phyloP scores from a whole-genome alignment of 2,329 filamentous ascomycete species.

The Dothideomycetes sp. region DNA sequence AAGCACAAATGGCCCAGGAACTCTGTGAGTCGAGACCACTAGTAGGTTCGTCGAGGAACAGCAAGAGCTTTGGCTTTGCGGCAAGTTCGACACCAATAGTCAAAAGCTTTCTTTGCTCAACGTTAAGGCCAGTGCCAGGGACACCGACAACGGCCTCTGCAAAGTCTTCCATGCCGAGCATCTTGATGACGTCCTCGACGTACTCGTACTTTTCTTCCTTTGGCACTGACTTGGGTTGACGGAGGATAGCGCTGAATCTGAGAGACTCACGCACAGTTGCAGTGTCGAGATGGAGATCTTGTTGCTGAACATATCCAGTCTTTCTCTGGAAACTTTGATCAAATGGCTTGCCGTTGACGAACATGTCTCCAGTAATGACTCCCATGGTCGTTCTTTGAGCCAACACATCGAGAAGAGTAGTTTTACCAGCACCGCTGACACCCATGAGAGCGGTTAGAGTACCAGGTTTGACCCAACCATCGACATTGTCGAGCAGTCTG shows the following conservation, averaged over 20 bases:
- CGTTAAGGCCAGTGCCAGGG: conserved; percentile 73
- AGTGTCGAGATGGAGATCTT: conserved; percentile 79
- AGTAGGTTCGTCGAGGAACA: conserved; percentile 92
- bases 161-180: conserved; percentile 83
- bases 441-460: conserved; percentile 87
- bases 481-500: conserved; percentile 72
- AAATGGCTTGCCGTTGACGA: conserved; percentile 65
- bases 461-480: conserved; percentile 90
- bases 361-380: conserved; percentile 77
- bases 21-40: conserved; percentile 90
- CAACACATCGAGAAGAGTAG: conserved; percentile 76
- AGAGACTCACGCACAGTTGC: conserved; percentile 83
- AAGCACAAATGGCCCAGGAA: conserved; percentile 81
- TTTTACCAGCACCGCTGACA: conserved; percentile 89
- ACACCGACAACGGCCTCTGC: conserved; percentile 87
- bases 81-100: conserved; percentile 96
- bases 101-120: conserved; percentile 61
- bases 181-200: conserved; percentile 81
- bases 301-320: conserved; percentile 86
- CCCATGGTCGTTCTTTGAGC: conserved; percentile 83
- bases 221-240: conserved; percentile 68
- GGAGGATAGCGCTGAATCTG: conserved; percentile 73
- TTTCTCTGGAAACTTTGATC: conserved; percentile 83
- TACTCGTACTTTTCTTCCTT: conserved; percentile 73
- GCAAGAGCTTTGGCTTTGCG: conserved; percentile 77